phyloP scores from a whole-genome alignment of 352 stramenopile genomes.

The Globisporangium cederbergense region DNA sequence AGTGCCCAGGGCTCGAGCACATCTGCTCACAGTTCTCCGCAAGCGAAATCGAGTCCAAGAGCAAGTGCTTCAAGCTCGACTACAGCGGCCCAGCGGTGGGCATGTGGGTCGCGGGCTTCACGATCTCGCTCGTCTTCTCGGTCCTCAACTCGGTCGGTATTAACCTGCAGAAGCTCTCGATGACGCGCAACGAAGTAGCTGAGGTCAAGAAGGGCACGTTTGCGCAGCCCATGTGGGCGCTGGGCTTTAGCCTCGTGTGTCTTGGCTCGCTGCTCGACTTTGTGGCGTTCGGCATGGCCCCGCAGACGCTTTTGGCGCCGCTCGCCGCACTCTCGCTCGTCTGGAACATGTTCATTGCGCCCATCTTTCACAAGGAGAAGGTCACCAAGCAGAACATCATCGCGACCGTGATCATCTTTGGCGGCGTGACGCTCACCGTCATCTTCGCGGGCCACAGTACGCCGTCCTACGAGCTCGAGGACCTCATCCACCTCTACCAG shows the following conservation, averaged over 20 bases:
- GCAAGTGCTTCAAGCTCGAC: slow-evolving; percentile 76
- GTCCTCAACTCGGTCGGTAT: slow-evolving; percentile 89
- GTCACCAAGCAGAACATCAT: slow-evolving; percentile 79
- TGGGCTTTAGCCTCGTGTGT: slow-evolving; percentile 83
- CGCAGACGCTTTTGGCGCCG: slow-evolving; percentile 86
- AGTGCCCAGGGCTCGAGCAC: slow-evolving; percentile 57
- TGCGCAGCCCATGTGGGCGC: slow-evolving; percentile 85
- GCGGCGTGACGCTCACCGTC: slow-evolving; percentile 84
- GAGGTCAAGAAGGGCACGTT: slow-evolving; percentile 76
- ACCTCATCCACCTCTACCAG: slow-evolving; percentile 81
- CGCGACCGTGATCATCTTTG: slow-evolving; percentile 86
- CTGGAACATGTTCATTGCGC: slow-evolving; percentile 91
- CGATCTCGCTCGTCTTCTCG: slow-evolving; percentile 86
- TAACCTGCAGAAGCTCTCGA: slow-evolving; percentile 90
- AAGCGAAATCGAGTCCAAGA: slow-evolving; percentile 53
- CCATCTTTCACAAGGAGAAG: slow-evolving; percentile 88
- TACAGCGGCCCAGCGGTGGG: slow-evolving; percentile 68
- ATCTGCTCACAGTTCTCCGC: slow-evolving; percentile 46
- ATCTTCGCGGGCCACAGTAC: slow-evolving; percentile 87
- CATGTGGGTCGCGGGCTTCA: slow-evolving; percentile 86
- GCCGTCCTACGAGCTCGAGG: slow-evolving; percentile 80
- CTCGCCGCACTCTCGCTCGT: slow-evolving; percentile 87
- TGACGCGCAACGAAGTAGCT: slow-evolving; percentile 65
- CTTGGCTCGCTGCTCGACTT: slow-evolving; percentile 88
- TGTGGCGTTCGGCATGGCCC: slow-evolving; percentile 89